These are phyloP conservation scores for Asclepias syriaca DNA, from an alignment of 257 asterid genomes.

Conservation along the genomic window DNA sequence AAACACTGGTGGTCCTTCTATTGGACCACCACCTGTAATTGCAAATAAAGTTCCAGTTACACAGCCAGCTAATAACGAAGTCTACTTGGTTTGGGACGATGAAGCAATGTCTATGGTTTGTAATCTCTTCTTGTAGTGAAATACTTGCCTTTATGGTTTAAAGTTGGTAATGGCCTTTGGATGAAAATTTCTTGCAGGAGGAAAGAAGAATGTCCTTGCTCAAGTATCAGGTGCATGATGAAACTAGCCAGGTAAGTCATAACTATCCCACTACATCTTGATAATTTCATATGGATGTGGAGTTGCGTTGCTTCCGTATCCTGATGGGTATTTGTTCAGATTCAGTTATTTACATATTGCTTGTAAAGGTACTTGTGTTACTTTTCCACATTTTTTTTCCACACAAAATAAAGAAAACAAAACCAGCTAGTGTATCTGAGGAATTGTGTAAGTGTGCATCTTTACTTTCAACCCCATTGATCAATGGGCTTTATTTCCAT, in stretches of 20 bases:
- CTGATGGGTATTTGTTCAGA: conserved; percentile 55
- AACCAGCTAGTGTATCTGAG: conserved; percentile 15
- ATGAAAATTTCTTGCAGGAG: conserved; percentile 49
- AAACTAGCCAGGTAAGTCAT: conserved; percentile 99
- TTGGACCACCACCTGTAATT: conserved; percentile 95
- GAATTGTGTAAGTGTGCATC: conserved; percentile 27
- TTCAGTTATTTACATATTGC: conserved; percentile 41
- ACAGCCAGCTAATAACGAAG: conserved; percentile 83
- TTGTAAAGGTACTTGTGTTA: conserved; percentile 17
- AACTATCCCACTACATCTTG: conserved; percentile 28
- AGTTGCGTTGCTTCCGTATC: conserved; percentile 44
- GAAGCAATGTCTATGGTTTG: conserved; percentile 99
- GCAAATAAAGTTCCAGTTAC: conserved; percentile 85
- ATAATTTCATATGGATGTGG: conserved; percentile 32
- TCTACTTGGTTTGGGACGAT: conserved; percentile 96
- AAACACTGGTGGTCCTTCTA: conserved; percentile 88
- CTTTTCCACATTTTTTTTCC: conserved; percentile 17
- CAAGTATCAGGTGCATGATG: conserved; percentile 99
- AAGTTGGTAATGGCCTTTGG: conserved; percentile 13
- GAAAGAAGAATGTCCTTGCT: conserved; percentile 92
- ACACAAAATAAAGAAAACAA: conserved; percentile 18
- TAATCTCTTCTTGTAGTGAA: conserved; percentile 12
- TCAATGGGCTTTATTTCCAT: conserved; percentile 40
- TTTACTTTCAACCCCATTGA: conserved; percentile 43
- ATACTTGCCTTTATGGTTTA: not conserved